Base-by-base conservation (phyloP, 306 rosid species). In the Malus sieversii region DNA sequence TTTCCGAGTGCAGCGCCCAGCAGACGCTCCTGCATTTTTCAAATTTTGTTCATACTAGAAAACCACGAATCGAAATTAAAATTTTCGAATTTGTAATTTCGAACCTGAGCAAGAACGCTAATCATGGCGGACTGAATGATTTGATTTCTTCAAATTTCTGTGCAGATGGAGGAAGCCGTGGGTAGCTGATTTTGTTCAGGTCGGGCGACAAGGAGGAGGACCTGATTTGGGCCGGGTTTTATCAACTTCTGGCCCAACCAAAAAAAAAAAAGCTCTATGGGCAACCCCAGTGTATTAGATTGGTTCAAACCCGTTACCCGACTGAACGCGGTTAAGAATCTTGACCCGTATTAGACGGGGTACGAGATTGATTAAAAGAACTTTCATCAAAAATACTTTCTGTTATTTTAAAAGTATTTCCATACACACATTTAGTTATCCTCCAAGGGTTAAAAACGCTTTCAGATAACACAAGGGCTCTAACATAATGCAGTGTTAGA, bases 1-100 rank as follows among this genome's bases (percentile, higher is more conserved):
- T 80, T 84, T 71, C 98, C 99, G 64, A 90, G 76, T 55, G 98
- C 87, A 77, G 86, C 90, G 62, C 97, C 98, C n/a, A 93, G 83
- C 5, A 93, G 82, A 79, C 96, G 93, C 76, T 93, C 97, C 98
- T 90, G 84, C 66, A 78, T 12, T 51, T 33, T 57, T 10, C 48
- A 42, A 27, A 73, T 40, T 16, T n/a, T n/a, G 66, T 33, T 33
- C 51, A 53, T n/a, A n/a, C 3, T 4, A 53, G 22, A 6, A 38
- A 25, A 58, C 14, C 6, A 73, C 3, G 55, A 58, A 72, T 14
- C 18, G 10, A 58, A 48, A 14, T 23, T 6, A 65, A 25, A 58
- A 58, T 10, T 8, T 51, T 22, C 10, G 40, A 16, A 72, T 10
- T 62, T 10, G 38, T 23, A 20, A 11, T 5, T n/a, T 10, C 10